Base-by-base conservation (phyloP, 768 basidiomycete species). In the Pleurotus platypus region DNA sequence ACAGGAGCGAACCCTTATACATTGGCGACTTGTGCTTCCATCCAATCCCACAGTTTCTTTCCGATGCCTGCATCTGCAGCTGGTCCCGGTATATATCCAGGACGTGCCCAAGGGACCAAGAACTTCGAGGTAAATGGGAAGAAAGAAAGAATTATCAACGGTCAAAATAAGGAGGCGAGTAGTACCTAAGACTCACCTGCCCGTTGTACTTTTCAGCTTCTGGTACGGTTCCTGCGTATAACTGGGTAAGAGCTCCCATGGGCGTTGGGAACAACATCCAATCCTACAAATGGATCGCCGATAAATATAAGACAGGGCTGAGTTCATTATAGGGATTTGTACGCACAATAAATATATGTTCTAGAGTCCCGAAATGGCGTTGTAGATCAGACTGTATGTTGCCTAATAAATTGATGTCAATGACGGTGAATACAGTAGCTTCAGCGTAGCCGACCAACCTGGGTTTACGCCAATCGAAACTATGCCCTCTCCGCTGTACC, bases 201-300 rank as follows among this genome's bases (percentile, higher is more conserved):
- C 82, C 81, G 39, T 75, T 77, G 22, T 82, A 59, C 1, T 61
- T 57, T 3, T 63, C 70, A 4, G 73, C 79, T 24, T 74, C 76
- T 0, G 70, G 64, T 0, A 71, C 64, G 1, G 81, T 83, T 3
- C 77, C 82, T 8, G 78, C 82, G 58, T 73, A 83, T 0, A 83
- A 63, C 53, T 75, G 79, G 1, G 80, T 82, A 15, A 82, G 62
- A 0, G 78, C 78, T 13, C 82, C 81, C 20, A 70, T 67, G 1
- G 69, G 55, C 0, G 69, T 65, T 13, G 73, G 69, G 39, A 69
- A 69, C 1, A 74, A 37, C 1, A 68, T 30, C 13, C 42, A 47
- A 24, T 20, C 35, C 49, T 11, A 11, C 15, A 18, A 4, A 11
- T 5, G 45, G 5, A 26, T 26, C 24, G 24, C 24, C 24, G 24